Percentiles rank a stretch among this genome's conserved stretches.
Evolutionary conservation across 2,329 filamentous ascomycete species (phyloP).

Genomic region (Colletotrichum salicis): DNA sequence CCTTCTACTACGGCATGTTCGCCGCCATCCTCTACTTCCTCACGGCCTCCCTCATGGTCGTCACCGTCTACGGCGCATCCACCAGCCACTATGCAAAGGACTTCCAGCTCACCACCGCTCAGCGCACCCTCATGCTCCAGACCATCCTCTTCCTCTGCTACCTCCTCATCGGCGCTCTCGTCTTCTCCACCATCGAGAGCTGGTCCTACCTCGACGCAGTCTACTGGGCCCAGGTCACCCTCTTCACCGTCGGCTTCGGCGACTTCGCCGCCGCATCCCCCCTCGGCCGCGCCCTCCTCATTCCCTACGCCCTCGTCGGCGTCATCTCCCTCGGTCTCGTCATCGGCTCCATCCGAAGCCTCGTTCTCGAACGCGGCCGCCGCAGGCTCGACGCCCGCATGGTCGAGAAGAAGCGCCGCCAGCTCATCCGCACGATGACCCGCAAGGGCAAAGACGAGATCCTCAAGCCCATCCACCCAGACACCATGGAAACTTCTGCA

Average conservation of each 20-base stretch:
- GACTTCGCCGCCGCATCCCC: slow-evolving; percentile 60
- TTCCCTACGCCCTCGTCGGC: slow-evolving; percentile 85
- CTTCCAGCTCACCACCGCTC: slow-evolving; percentile 81
- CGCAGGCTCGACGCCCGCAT: slow-evolving; percentile 65
- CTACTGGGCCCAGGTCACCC: slow-evolving; percentile 81
- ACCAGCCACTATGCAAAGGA: slow-evolving; percentile 77
- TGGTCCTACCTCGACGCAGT: slow-evolving; percentile 83
- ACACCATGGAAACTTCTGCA: slow-evolving; percentile 4
- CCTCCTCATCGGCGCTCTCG: slow-evolving; percentile 78
- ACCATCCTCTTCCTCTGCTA: slow-evolving; percentile 88
- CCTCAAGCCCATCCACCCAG: slow-evolving; percentile 57
- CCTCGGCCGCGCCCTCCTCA: slow-evolving; percentile 75
- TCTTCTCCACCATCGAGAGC: slow-evolving; percentile 78
- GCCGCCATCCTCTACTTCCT: slow-evolving; percentile 83
- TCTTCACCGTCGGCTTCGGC: slow-evolving; percentile 74
- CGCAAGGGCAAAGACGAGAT: slow-evolving; percentile 58
- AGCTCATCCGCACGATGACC: slow-evolving; percentile 57
- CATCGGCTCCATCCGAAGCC: slow-evolving; percentile 79
- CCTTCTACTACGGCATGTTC: slow-evolving; percentile 87
- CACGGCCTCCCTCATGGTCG: slow-evolving; percentile 78
- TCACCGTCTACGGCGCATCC: slow-evolving; percentile 83
- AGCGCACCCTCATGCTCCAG: slow-evolving; percentile 89
- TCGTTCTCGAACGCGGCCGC: slow-evolving; percentile 68
- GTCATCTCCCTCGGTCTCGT: slow-evolving; percentile 88
- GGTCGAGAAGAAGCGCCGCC: slow-evolving; percentile 67